A percentile compares a stretch with the other conserved stretches of the same genome.
Conservation (phyloP, 805 yeast genomes). For the Starmerella khaoyaiensis region DNA sequence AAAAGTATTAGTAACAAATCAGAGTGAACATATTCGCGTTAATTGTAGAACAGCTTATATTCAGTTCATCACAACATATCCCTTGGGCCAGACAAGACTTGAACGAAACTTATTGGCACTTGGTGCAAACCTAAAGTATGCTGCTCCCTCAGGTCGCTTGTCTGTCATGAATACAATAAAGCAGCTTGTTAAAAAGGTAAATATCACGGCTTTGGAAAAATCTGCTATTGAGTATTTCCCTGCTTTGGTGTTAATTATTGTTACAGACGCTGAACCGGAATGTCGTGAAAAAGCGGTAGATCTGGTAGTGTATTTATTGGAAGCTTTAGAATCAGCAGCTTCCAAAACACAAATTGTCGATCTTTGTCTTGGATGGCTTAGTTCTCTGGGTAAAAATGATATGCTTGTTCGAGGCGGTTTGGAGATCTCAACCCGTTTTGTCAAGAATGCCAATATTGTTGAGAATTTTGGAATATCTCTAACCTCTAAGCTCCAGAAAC, state of each 20-base stretch:
- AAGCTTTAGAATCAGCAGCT: background rate
- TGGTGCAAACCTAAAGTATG: slow-evolving; percentile 69
- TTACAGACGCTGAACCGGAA: slow-evolving; percentile 60
- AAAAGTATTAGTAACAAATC: slow-evolving; percentile 80
- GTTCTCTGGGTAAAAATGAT: slow-evolving; percentile 9
- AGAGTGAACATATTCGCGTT: slow-evolving; percentile 66
- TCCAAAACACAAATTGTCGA: slow-evolving; percentile 10
- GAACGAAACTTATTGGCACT: slow-evolving; percentile 73
- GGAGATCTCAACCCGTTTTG: slow-evolving; percentile 16
- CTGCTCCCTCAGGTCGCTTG: slow-evolving; percentile 73
- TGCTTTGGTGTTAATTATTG: slow-evolving; percentile 61
- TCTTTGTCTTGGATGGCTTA: slow-evolving; percentile 16
- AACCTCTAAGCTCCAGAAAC: background rate
- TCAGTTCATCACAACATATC: slow-evolving; percentile 84
- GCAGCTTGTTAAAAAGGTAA: slow-evolving; percentile 51
- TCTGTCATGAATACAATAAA: slow-evolving; percentile 83
- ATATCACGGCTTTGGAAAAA: slow-evolving; percentile 32
- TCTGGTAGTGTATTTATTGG: slow-evolving; percentile 25
- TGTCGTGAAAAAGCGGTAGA: slow-evolving; percentile 76
- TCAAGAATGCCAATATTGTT: background rate
- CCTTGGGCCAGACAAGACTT: slow-evolving; percentile 75
- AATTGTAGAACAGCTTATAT: slow-evolving; percentile 71
- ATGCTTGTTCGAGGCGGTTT: slow-evolving; percentile 20
- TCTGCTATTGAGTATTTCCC: slow-evolving; percentile 63
- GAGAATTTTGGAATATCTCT: background rate